Percentiles rank a stretch among this genome's conserved stretches.
Conservation (phyloP, 306 rosid species). For the Begonia loranthoides region DNA sequence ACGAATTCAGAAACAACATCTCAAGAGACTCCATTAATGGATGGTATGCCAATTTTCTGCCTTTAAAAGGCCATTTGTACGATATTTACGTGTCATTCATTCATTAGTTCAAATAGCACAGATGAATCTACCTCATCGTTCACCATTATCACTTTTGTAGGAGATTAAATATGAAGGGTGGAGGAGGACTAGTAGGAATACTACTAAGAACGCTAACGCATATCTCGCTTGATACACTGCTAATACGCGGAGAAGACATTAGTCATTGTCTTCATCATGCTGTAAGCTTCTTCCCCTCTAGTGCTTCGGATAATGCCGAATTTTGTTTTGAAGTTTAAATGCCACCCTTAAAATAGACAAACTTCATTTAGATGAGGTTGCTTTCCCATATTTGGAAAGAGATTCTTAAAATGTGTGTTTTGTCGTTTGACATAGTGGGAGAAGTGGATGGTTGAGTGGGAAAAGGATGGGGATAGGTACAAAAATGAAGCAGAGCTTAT, state of each 20-base stretch:
- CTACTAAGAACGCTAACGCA: constrained; percentile 45
- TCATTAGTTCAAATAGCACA: too few species aligned
- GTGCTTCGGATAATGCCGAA: not conserved
- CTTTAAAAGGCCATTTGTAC: not conserved
- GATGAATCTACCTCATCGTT: not conserved
- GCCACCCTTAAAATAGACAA: not conserved
- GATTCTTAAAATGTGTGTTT: not conserved
- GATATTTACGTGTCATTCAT: not conserved
- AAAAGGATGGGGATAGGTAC: constrained; percentile 38
- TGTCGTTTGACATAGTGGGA: constrained; percentile 37
- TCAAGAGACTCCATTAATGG: not conserved
- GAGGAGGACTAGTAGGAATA: constrained; percentile 32
- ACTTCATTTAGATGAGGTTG: too few species aligned
- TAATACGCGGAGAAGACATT: constrained; percentile 54
- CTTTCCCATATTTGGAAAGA: not conserved
- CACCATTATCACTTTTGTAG: constrained; percentile 17
- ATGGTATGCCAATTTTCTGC: constrained; percentile 1
- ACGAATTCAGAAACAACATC: constrained; percentile 20
- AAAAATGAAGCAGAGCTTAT: constrained; percentile 56
- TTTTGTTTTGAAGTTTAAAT: not conserved
- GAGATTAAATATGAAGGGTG: constrained; percentile 27
- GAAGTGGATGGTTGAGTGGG: constrained; percentile 69
- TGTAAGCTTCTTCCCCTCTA: constrained; percentile 30
- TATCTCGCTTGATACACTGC: constrained; percentile 45
- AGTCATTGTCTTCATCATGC: constrained; percentile 32